Percentiles rank a stretch among this genome's conserved stretches.
These are phyloP conservation scores for Camelina hispida DNA, from an alignment of 345 rosid genomes.

Conservation along the genomic window DNA sequence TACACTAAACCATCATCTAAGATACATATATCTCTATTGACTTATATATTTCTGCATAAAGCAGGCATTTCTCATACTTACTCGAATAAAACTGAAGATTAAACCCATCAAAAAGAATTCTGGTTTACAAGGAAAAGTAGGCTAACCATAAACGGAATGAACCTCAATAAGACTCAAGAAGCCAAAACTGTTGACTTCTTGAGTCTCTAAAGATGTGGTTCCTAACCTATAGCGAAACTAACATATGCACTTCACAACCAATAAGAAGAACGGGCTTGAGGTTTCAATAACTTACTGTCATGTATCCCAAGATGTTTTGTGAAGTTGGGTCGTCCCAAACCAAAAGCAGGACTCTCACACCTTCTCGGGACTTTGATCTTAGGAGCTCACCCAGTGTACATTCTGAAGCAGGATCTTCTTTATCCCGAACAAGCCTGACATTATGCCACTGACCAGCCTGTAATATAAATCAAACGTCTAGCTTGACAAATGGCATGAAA, in stretches of 20 bases:
- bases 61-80: constrained; percentile 4
- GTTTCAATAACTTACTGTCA: constrained; percentile 61
- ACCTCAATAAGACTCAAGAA: neutral
- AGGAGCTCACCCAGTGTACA: constrained; percentile 79
- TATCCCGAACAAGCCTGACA: constrained; percentile 60
- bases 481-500: constrained; percentile 84
- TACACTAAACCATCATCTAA: neutral
- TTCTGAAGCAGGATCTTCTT: constrained; percentile 44
- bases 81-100: neutral
- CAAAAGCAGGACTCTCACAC: constrained; percentile 94
- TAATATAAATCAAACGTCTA: constrained; percentile 78
- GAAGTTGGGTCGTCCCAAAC: constrained; percentile 96
- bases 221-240: constrained; percentile 18
- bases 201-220: constrained; percentile 2
- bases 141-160: neutral
- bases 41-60: neutral
- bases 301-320: constrained; percentile 80
- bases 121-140: constrained; percentile 11
- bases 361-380: constrained; percentile 87
- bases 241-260: constrained; percentile 7
- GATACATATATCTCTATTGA: constrained; percentile 12
- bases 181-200: neutral
- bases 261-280: constrained; percentile 9
- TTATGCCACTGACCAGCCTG: constrained; percentile 99
- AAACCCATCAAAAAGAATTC: neutral